Evolutionary conservation across 495 filamentous ascomycete genomes (phyloP).

Genomic region (Podospora tetraspora): DNA sequence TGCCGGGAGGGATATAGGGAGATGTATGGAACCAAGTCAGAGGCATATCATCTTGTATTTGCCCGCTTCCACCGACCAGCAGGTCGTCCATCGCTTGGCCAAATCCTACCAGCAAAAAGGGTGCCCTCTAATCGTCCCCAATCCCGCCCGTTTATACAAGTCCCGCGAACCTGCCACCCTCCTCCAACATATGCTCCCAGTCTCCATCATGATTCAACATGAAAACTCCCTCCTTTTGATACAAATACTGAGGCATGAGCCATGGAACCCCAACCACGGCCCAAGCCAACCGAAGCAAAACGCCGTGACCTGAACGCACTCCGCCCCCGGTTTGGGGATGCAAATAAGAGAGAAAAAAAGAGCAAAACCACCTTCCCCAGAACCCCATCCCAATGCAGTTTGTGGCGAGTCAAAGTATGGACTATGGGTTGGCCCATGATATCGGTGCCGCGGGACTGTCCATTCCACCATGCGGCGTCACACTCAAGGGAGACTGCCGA

Average conservation of each 20-base stretch:
- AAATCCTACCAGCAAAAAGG: not conserved
- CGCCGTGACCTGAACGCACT: conserved; percentile 5
- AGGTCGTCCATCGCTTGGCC: not conserved
- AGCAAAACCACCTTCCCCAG: not conserved
- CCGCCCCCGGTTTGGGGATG: conserved; percentile 17
- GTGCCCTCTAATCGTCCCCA: not conserved
- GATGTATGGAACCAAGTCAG: not conserved
- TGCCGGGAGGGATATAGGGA: no score
- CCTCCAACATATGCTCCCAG: not conserved
- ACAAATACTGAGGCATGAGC: conserved; percentile 1
- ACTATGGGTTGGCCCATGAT: conserved; percentile 1
- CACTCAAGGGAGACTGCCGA: not conserved
- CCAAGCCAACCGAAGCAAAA: conserved; percentile 18
- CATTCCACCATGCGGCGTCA: not conserved
- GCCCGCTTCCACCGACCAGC: not conserved
- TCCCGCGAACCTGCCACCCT: not conserved
- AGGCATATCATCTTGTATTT: not conserved
- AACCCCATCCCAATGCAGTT: conserved; percentile 26
- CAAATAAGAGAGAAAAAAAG: conserved; percentile 9
- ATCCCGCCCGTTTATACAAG: not conserved
- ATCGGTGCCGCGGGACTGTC: not conserved
- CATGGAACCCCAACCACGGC: not conserved
- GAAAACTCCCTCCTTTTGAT: not conserved
- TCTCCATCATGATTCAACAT: not conserved
- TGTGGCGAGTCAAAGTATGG: conserved; percentile 9